phyloP scores from a whole-genome alignment of 805 yeast genomes.

The Ogataea polymorpha region DNA sequence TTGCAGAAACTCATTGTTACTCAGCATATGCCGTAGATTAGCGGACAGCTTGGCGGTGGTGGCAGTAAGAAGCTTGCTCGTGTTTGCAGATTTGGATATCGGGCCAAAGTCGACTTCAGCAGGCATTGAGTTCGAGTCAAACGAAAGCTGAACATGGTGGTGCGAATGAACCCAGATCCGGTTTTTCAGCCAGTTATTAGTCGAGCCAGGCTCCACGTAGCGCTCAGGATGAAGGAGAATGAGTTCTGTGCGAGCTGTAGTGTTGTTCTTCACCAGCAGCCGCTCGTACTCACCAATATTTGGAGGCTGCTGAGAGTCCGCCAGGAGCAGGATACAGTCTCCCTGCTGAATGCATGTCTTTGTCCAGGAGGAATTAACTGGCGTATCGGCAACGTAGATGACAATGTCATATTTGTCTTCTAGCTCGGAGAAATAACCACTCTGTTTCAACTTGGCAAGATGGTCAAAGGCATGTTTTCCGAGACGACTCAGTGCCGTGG shows the following conservation, averaged over 20 bases:
- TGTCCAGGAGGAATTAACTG: conserved; percentile 84
- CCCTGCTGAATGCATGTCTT: conserved; percentile 91
- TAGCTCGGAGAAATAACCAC: conserved; percentile 85
- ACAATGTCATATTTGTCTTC: conserved; percentile 90
- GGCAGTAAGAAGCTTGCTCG: conserved; percentile 16
- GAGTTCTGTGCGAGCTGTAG: conserved; percentile 85
- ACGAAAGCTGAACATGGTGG: conserved; percentile 79
- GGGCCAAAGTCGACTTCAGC: conserved; percentile 19
- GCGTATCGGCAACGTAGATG: conserved; percentile 83
- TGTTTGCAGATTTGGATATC: conserved; percentile 1
- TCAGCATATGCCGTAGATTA: conserved; percentile 27
- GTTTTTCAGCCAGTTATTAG: conserved; percentile 78
- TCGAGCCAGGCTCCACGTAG: conserved; percentile 79
- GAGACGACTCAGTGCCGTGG: conserved; percentile 70
- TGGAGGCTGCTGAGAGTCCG: conserved; percentile 74
- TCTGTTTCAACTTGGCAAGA: conserved; percentile 76
- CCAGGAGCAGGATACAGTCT: conserved; percentile 85
- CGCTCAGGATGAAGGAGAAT: conserved; percentile 81
- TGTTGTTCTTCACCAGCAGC: conserved; percentile 65
- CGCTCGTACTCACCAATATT: conserved; percentile 84
- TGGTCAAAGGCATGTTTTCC: conserved; percentile 94
- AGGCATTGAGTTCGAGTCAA: conserved; percentile 11
- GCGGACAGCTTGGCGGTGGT: conserved; percentile 27
- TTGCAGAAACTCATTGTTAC: conserved; percentile 29
- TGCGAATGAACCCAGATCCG: conserved; percentile 91